Base-by-base conservation (phyloP, 2,329 filamentous ascomycete genomes). In the Colletotrichum sp. region DNA sequence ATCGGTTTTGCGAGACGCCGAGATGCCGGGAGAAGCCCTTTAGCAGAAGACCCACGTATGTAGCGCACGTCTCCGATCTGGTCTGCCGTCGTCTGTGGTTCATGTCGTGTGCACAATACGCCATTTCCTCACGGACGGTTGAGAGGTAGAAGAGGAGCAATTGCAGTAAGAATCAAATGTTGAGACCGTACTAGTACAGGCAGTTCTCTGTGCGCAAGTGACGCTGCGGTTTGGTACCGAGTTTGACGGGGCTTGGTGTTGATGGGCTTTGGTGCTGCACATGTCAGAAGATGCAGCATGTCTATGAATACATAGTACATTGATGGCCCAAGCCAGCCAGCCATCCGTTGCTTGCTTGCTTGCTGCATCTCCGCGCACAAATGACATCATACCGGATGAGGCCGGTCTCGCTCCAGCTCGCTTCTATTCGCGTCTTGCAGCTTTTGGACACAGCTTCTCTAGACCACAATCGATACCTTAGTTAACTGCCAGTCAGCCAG, bases 21-120 rank as follows among this genome's bases (percentile, higher is more conserved):
- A 75, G 55, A 75, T 71, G 68, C 72, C 72, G 72, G 72, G 68
- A 61, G 68, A 71, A 55, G 55, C 68, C 72, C 72, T 66, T 39
- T 22, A 68, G 15, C 34, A 61, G 36, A 36, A 43, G 67, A 61
- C 64, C 70, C 52, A 67, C 62, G 52, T 64, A 25, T n/a, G 12
- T 27, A 25, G 22, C 27, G 55, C n/a, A 48, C 43, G 43, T 22
- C 43, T 48, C 4, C 43, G 43, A 48, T 48, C 43, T 48, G 43
- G 43, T 13, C 43, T 48, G n/a, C 43, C 10, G 43, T 48, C 43
- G 43, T 48, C 43, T 22, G 43, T 48, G 43, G 43, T 48, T 48
- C 43, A 48, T 48, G 43, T 48, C 43, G 18, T 13, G n/a, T 48
- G 8, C 10, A 22, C 43, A 22, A 22, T 22, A 48, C 43, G 43